phyloP scores from a whole-genome alignment of 768 basidiomycete species.

The Lanmaoa pseudosensibilis region DNA sequence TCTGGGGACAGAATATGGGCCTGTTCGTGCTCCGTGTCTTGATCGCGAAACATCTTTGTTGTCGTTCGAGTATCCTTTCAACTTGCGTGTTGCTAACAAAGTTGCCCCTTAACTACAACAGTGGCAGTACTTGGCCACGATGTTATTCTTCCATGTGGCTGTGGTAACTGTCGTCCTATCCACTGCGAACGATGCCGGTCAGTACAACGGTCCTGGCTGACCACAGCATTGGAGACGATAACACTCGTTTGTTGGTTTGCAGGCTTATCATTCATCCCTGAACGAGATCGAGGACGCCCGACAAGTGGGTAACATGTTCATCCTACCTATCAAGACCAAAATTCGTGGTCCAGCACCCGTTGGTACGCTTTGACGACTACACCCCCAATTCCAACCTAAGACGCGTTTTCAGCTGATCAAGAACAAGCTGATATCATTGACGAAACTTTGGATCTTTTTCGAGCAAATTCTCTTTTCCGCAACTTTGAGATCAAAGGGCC shows the following conservation, averaged over 20 bases:
- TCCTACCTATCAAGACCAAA: constrained; percentile 89
- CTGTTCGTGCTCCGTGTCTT: constrained; percentile 37
- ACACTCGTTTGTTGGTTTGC: not conserved
- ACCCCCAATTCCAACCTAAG: constrained; percentile 11
- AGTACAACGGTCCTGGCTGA: constrained; percentile 27
- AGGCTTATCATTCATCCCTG: constrained; percentile 97
- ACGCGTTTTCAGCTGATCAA: constrained; percentile 62
- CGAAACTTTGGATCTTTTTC: constrained; percentile 94
- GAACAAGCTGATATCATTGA: constrained; percentile 87
- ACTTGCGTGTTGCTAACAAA: not conserved
- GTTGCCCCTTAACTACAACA: too few species aligned
- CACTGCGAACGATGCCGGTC: constrained; percentile 49
- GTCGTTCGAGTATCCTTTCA: not conserved
- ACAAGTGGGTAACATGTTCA: constrained; percentile 84
- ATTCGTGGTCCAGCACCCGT: constrained; percentile 90
- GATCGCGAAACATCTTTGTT: constrained; percentile 28
- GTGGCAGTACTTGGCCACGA: too few species aligned
- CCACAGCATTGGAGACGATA: constrained; percentile 1
- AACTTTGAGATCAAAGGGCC: constrained; percentile 99
- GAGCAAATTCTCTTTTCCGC: constrained; percentile 97
- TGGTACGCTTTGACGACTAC: constrained; percentile 43
- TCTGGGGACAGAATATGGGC: constrained; percentile 45
- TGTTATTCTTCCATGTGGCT: too few species aligned
- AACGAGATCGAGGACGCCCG: constrained; percentile 82
- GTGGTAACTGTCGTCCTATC: constrained; percentile 24